These are phyloP conservation scores for Abelmoschus esculentus DNA, from an alignment of 345 rosid species.

Conservation along the genomic window DNA sequence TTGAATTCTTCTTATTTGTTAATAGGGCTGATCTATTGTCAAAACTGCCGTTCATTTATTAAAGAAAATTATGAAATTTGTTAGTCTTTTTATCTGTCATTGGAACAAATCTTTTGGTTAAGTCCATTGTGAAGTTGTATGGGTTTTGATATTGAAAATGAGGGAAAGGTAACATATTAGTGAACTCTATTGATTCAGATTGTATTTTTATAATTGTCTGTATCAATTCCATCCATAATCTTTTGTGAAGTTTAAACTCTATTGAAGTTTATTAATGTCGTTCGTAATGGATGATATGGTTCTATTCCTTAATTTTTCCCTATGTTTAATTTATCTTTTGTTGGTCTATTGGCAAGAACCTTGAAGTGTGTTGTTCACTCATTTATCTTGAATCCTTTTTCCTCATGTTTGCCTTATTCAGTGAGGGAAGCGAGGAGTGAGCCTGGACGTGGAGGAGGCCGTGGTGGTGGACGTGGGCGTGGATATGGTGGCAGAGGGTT, in stretches of 20 bases:
- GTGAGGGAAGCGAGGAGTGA: conserved; percentile 78
- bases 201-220: neutral
- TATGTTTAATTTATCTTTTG: neutral
- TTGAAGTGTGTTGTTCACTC: neutral
- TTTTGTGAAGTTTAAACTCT: neutral
- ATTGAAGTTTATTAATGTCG: neutral
- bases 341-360: neutral
- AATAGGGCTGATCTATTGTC: too few relatives aligned
- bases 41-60: too few relatives aligned
- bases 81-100: too few relatives aligned
- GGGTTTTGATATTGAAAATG: neutral
- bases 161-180: neutral
- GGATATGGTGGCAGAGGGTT: conserved; percentile 56
- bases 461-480: conserved; percentile 42
- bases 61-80: too few relatives aligned
- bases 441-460: conserved; percentile 55
- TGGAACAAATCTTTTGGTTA: neutral
- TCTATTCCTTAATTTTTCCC: neutral
- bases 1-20: neutral
- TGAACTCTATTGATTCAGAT: neutral
- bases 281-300: neutral
- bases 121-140: neutral
- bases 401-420: conserved; percentile 19
- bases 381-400: neutral
- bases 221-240: neutral